Conservation (phyloP, 169 alveolate species). For the Plasmodium reichenowi region DNA sequence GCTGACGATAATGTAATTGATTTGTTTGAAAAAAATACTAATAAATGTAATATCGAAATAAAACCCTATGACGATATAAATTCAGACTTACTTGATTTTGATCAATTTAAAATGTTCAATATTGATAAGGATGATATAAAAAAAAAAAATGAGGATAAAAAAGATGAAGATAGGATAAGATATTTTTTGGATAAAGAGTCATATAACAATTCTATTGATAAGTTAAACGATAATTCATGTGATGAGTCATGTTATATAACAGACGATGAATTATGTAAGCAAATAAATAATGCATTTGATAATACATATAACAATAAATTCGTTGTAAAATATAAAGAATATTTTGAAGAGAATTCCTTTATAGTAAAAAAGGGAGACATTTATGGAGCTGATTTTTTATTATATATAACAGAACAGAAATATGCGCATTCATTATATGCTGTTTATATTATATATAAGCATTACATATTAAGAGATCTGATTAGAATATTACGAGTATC, state of each 20-base stretch:
- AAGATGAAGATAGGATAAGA: not conserved
- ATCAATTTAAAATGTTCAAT: constrained; percentile 8
- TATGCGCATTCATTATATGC: constrained; percentile 56
- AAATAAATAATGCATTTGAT: not conserved
- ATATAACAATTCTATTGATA: not conserved
- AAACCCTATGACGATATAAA: constrained; percentile 8
- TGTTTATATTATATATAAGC: constrained; percentile 33
- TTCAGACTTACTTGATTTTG: constrained; percentile 45
- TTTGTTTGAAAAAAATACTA: constrained; percentile 20
- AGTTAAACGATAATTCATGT: not conserved
- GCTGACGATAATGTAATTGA: constrained; percentile 46
- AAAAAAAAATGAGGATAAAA: not conserved
- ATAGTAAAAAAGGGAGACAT: constrained; percentile 32
- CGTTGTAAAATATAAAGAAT: constrained; percentile 14
- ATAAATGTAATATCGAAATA: constrained; percentile 6
- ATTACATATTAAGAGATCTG: constrained; percentile 29
- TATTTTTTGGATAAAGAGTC: too few relatives aligned
- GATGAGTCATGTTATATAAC: not conserved
- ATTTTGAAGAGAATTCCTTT: constrained; percentile 25
- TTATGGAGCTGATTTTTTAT: constrained; percentile 67
- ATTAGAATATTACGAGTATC: constrained; percentile 46
- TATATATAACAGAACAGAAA: constrained; percentile 36
- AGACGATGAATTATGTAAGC: not conserved
- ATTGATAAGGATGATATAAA: not conserved
- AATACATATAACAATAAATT: not conserved